phyloP scores from a whole-genome alignment of 1,139 yeast genomes.

The Martiniozyma asiatica region DNA sequence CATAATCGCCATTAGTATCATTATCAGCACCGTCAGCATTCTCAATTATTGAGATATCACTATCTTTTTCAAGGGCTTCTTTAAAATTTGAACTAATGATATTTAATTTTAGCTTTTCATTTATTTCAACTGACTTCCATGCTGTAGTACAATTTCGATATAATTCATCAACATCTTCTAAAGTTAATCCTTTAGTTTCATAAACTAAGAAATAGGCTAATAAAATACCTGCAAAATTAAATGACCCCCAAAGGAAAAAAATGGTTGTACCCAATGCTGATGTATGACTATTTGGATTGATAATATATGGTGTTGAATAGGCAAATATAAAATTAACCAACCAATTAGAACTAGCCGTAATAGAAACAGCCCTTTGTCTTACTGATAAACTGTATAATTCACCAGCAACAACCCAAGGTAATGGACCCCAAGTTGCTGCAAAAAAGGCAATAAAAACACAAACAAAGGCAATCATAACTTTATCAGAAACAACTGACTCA shows the following conservation, averaged over 20 bases:
- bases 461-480: constrained; percentile 52
- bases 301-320: constrained; percentile 55
- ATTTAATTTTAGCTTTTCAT: constrained; percentile 23
- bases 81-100: too few species aligned
- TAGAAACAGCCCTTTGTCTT: constrained; percentile 64
- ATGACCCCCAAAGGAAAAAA: constrained; percentile 69
- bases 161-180: constrained; percentile 54
- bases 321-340: constrained; percentile 65
- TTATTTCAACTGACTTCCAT: constrained; percentile 24
- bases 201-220: constrained; percentile 46
- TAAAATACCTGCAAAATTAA: constrained; percentile 40
- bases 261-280: constrained; percentile 58
- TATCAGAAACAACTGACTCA: constrained; percentile 34
- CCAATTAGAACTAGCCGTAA: constrained; percentile 75
- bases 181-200: constrained; percentile 55
- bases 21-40: too few species aligned
- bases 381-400: constrained; percentile 63
- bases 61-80: too few species aligned
- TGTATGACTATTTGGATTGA: constrained; percentile 51
- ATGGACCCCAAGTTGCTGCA: constrained; percentile 76
- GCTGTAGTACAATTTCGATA: constrained; percentile 39
- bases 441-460: constrained; percentile 64
- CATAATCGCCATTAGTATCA: too few species aligned
- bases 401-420: constrained; percentile 66
- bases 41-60: too few species aligned